A percentile compares a stretch with the other conserved stretches of the same genome.
These are phyloP conservation scores for Nitzschia sp. DNA, from an alignment of 108 stramenopile species.

Conservation along the genomic window DNA sequence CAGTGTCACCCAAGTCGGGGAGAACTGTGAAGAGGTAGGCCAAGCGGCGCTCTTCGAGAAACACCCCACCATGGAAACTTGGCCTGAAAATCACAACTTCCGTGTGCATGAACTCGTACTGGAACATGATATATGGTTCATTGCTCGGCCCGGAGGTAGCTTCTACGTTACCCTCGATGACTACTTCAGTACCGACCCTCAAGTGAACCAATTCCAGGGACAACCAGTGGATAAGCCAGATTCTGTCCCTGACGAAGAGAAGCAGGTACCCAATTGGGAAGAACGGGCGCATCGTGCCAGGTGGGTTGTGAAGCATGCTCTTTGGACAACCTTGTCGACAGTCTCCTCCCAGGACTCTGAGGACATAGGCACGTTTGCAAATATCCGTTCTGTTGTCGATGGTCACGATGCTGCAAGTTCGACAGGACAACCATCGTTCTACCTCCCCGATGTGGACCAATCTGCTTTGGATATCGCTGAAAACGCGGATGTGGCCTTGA, in stretches of 20 bases:
- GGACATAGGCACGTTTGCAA: background rate
- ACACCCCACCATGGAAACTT: slow-evolving; percentile 42
- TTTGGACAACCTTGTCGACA: slow-evolving; percentile 17
- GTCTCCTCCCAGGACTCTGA: background rate
- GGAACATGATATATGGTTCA: slow-evolving; percentile 44
- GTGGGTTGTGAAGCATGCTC: slow-evolving; percentile 10
- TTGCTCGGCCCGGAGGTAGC: slow-evolving; percentile 53
- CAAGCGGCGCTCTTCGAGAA: slow-evolving; percentile 28
- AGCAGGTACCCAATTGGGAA: background rate
- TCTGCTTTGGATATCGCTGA: slow-evolving; percentile 1
- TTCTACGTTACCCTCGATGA: slow-evolving; percentile 18
- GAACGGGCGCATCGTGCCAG: slow-evolving; percentile 3
- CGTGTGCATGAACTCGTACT: slow-evolving; percentile 32
- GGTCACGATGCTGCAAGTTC: background rate
- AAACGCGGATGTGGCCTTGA: background rate
- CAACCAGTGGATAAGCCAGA: background rate
- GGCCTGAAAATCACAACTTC: slow-evolving; percentile 52
- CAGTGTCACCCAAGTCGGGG: slow-evolving; percentile 3
- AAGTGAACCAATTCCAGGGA: background rate
- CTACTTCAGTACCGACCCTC: slow-evolving; percentile 2
- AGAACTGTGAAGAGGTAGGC: slow-evolving; percentile 9
- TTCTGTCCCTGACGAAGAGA: background rate
- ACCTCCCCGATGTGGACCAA: slow-evolving; percentile 13
- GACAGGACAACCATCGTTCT: slow-evolving; percentile 6
- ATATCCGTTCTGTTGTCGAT: slow-evolving; percentile 16